Evolutionary conservation across 2,329 filamentous ascomycete species (phyloP), one percentile per base, ranked within the genome.

Genomic region (Ophioceras dolichostomum): DNA sequence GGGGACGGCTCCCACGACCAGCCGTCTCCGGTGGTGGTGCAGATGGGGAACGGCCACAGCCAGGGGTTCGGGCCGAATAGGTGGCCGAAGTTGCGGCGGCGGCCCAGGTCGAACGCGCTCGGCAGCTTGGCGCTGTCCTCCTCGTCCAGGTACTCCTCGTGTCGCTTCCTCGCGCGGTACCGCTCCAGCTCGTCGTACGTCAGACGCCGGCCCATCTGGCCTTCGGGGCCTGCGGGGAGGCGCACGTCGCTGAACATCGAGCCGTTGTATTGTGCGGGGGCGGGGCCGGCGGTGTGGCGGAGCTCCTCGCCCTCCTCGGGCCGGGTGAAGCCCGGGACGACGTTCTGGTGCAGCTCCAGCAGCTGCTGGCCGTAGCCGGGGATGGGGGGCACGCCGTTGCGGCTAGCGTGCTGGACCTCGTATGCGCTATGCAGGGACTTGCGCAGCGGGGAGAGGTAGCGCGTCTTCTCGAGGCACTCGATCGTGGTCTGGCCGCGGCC

Each of bases 381-480:
- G 4, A 76, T 59, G 9, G 67, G 60, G 27, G 62, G 57, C n/a
- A n/a, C n/a, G n/a, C n/a, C n/a, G 31, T 61, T 60, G 45, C 68
- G 57, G 38, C 65, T 62, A 50, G 44, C 64, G 53, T 71, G 64
- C 43, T 73, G 67, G 33, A 72, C 66, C 43, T 64, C 59, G 46
- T 76, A 71, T 39, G 79, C 71, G 43, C 73, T 65, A 52, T 83
- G 77, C 52, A 89, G 71, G 34, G 73, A 73, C 52, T 76, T 77
- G 39, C 81, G 73, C 42, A 94, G 56, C 0, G 86, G 85, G 9
- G 83, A 86, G 7, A 94, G 71, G 59, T 98, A 98, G 39, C 91
- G 75, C 2, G 89, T 96, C 66, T 91, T 95, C 59, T 98, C 91
- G 41, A 98, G 65, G 50, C 83, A 94, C 57, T 98, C 91, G 41